Conservation (phyloP, 768 basidiomycete genomes). For the Psilocybe azurescens region DNA sequence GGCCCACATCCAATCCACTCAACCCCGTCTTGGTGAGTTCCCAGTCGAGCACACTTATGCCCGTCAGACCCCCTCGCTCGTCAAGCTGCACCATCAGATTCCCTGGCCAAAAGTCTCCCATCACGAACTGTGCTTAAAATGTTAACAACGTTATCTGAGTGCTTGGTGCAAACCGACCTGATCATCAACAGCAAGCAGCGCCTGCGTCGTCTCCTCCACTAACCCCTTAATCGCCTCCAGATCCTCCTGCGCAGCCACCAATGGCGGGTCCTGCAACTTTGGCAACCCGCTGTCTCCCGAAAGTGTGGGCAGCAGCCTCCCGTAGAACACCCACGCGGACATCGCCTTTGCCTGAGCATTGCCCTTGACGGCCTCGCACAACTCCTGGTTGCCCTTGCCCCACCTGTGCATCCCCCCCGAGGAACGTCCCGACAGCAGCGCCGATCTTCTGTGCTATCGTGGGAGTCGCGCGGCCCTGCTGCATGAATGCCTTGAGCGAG, state of each 20-base stretch:
- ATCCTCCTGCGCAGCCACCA: conserved; percentile 42
- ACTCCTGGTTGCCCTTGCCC: conserved; percentile 38
- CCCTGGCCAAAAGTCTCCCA: conserved; percentile 81
- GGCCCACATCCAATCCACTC: conserved; percentile 63
- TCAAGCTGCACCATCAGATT: conserved; percentile 58
- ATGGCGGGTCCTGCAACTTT: conserved; percentile 44
- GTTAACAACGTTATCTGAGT: background rate
- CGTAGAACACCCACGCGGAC: conserved; percentile 48
- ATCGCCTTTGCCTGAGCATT: conserved; percentile 47
- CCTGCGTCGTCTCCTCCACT: conserved; percentile 27
- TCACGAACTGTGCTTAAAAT: conserved; percentile 41
- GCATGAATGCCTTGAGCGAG: conserved; percentile 47
- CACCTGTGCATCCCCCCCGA: conserved; percentile 56
- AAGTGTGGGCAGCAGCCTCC: conserved; percentile 45
- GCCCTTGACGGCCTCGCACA: conserved; percentile 39
- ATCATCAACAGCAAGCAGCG: conserved; percentile 31
- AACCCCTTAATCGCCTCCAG: conserved; percentile 32
- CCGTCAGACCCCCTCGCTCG: conserved; percentile 38
- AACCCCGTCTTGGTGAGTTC: conserved; percentile 64
- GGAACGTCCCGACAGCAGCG: conserved; percentile 55
- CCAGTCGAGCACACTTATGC: conserved; percentile 66
- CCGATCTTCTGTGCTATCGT: conserved; percentile 51
- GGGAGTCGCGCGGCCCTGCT: conserved; percentile 34
- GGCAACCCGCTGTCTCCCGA: conserved; percentile 34
- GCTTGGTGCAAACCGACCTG: conserved; percentile 27